Percentiles rank a stretch among this genome's conserved stretches.
Evolutionary conservation across 2,329 filamentous ascomycete species (phyloP).

Genomic region (Ophiostoma sp.): DNA sequence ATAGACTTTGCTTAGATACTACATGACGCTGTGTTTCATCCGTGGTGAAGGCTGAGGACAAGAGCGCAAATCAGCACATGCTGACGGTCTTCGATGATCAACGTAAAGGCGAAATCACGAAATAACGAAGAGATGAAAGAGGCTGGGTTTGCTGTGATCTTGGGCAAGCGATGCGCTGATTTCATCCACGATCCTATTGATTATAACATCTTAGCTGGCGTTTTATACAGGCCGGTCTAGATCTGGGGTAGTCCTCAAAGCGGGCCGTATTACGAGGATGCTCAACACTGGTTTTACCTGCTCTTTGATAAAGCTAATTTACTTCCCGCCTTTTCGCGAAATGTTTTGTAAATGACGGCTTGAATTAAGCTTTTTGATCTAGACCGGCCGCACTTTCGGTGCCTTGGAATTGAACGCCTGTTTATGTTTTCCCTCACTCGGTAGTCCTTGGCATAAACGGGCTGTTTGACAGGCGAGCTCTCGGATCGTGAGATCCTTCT

Average conservation of each 20-base stretch:
- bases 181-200: neutral
- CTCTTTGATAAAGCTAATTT: neutral
- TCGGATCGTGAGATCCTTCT: neutral
- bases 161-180: neutral
- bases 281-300: neutral
- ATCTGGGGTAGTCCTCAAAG: neutral
- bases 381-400: constrained; percentile 8
- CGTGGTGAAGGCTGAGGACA: neutral
- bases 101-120: too few relatives aligned
- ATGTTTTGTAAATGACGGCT: neutral
- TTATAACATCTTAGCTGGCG: neutral
- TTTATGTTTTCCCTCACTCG: neutral
- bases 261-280: neutral
- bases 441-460: neutral
- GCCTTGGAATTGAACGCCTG: neutral
- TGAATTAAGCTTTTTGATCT: constrained; percentile 7
- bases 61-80: neutral
- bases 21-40: too few relatives aligned
- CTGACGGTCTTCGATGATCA: too few relatives aligned
- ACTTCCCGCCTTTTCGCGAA: neutral
- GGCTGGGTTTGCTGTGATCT: too few relatives aligned
- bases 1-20: neutral
- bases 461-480: neutral
- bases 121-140: too few relatives aligned
- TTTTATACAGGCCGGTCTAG: neutral